Evolutionary conservation across 768 basidiomycete species (phyloP), one percentile per base, ranked within the genome.

Genomic region (Termitomyces sp.): DNA sequence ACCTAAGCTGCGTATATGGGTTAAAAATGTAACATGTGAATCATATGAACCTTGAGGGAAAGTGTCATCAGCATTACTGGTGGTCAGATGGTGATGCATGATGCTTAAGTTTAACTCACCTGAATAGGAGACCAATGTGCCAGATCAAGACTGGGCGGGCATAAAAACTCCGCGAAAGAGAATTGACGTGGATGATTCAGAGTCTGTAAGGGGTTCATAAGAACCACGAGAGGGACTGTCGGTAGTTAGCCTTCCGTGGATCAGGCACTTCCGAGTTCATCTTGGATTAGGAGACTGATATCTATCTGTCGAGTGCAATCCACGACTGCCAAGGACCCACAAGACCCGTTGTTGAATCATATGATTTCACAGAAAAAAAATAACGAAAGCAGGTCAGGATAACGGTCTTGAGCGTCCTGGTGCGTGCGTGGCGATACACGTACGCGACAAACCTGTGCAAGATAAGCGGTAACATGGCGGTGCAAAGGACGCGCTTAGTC

Each of bases 401-500:
- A 5, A 27, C 16, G 25, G 9, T 22, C 16, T 15, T 25, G 3
- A 15, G 16, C 7, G 15, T 15, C 47, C 13, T 31, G 29, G 33
- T 2, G 33, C 13, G 13, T n/a, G n/a, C 33, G 33, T 13, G 41
- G 23, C 41, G 23, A 12, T 27, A 25, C 40, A 41, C 23, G 23
- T 6, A 4, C 9, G 29, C 39, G 22, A 33, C 16, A 15, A 23
- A 3, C 35, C 35, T 53, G 44, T 40, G 45, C 18, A 12, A 13
- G 1, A 1, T 36, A 45, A 38, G 50, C 50, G 3, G 55, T 51
- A 50, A 49, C 32, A 20, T 25, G 44, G 44, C 22, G 45, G 43
- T 31, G 36, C 50, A 27, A 20, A n/a, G 12, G n/a, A n/a, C 15
- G 23, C 41, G n/a, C 16, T 9, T 29, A 9, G 29, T 59, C 65